phyloP scores from a whole-genome alignment of 192 early-diverging fungal genomes.

The Chytriomyces hyalinus region DNA sequence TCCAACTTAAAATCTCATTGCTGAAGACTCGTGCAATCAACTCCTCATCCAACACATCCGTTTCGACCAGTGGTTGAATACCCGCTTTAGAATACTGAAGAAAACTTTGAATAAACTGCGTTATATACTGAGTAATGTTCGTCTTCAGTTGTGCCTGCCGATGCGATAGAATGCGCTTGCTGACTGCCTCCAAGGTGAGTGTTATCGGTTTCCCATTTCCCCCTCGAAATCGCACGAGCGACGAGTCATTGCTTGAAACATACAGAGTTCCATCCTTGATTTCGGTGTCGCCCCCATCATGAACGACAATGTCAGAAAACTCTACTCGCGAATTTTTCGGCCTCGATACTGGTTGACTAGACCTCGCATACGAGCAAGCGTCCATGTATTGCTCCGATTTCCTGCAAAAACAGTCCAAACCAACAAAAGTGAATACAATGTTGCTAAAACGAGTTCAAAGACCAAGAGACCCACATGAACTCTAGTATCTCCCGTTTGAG shows the following conservation, averaged over 20 bases:
- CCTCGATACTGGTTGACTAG: too few species aligned
- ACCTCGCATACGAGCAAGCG: too few species aligned
- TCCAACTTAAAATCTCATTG: neutral
- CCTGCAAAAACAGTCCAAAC: neutral
- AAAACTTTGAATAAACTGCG: neutral
- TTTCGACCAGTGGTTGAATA: too few species aligned
- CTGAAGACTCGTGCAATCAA: neutral
- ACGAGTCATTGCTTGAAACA: too few species aligned
- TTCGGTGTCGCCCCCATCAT: too few species aligned
- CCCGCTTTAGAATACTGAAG: neutral
- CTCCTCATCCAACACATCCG: neutral
- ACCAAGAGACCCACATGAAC: neutral
- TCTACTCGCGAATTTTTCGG: too few species aligned
- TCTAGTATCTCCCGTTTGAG: neutral
- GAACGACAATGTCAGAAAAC: too few species aligned
- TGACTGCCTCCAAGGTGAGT: neutral
- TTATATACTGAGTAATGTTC: neutral
- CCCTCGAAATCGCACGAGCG: neutral
- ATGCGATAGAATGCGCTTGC: neutral
- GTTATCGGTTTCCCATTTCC: neutral
- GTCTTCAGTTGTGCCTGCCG: neutral
- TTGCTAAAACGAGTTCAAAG: neutral
- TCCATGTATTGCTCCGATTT: neutral
- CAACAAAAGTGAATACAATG: neutral
- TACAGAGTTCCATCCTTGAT: too few species aligned